phyloP scores from a whole-genome alignment of 2,329 filamentous ascomycete genomes.

The Paramyrothecium roridum region DNA sequence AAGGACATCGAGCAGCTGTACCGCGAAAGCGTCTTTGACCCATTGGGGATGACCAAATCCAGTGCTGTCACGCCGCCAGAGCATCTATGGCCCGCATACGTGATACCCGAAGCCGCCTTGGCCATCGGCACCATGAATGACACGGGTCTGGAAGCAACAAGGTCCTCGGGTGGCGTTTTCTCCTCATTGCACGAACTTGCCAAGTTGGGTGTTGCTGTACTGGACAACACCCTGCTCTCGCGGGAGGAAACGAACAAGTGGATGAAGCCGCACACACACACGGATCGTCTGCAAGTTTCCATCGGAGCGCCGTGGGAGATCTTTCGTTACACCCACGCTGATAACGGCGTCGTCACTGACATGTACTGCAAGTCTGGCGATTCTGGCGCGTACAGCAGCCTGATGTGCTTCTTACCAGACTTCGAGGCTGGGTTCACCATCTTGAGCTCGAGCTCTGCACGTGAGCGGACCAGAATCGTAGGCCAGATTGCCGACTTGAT shows the following conservation, averaged over 20 bases:
- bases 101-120: conserved; percentile 1
- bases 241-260: conserved; percentile 29
- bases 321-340: conserved; percentile 25
- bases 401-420: conserved; percentile 38
- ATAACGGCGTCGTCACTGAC: conserved; percentile 37
- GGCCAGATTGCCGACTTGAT: conserved; percentile 6
- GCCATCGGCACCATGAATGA: neutral
- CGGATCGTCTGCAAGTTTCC: conserved; percentile 32
- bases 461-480: neutral
- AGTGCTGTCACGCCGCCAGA: neutral
- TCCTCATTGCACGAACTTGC: conserved; percentile 12
- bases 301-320: conserved; percentile 38
- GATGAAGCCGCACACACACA: conserved; percentile 36
- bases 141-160: neutral
- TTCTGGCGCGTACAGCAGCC: conserved; percentile 24
- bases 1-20: conserved; percentile 3
- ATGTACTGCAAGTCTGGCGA: conserved; percentile 11
- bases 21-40: conserved; percentile 6
- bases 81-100: neutral
- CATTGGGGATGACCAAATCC: conserved; percentile 6
- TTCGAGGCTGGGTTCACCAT: conserved; percentile 37
- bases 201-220: conserved; percentile 10
- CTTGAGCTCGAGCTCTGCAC: neutral
- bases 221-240: conserved; percentile 25
- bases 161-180: conserved; percentile 7